Base-by-base conservation (phyloP, 2,329 filamentous ascomycete species). In the Colletotrichum somersetense region DNA sequence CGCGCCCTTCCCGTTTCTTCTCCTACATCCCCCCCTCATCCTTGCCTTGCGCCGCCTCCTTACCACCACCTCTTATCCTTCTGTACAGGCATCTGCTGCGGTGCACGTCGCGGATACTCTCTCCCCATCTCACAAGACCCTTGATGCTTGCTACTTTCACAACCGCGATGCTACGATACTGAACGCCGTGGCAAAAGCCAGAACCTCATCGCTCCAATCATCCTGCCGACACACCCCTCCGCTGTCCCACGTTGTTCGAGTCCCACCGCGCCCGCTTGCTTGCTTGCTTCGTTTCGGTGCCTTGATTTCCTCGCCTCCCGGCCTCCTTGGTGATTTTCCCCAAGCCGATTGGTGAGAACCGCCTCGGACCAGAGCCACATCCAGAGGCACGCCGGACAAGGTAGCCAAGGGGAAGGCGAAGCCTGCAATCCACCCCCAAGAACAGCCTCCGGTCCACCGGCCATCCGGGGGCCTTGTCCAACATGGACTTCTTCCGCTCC, bases 401-500 rank as follows among this genome's bases (percentile, higher is more conserved):
- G 18, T 69, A 64, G 55, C 69, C 53, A 50, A 58, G 61, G 46
- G 59, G 59, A 56, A 53, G 52, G 69, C 53, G 53, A 30, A 63
- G 20, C 53, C 55, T 38, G 46, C 38, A 50, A 57, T 64, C 65
- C 63, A 53, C 58, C 59, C 59, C 20, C 50, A 16, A 53, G 14
- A 63, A 63, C 63, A 55, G 44, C 53, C 55, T 23, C n/a, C 20
- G 55, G n/a, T 16, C 66, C 53, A 55, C 53, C 38, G 26, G 12
- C 57, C 57, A 26, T 52, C 44, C 38, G 35, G 66, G 67, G 48
- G 42, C 44, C n/a, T 59, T 42, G 33, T 55, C 52, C 55, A 53
- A 64, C 55, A 67, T 73, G 71, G 71, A 72, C 72, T 50, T 67
- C 66, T 77, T 80, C 68, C 75, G 77, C 71, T 67, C 78, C 26